phyloP scores from a whole-genome alignment of 2,329 filamentous ascomycete species.

The Raffaelea ambrosiae region DNA sequence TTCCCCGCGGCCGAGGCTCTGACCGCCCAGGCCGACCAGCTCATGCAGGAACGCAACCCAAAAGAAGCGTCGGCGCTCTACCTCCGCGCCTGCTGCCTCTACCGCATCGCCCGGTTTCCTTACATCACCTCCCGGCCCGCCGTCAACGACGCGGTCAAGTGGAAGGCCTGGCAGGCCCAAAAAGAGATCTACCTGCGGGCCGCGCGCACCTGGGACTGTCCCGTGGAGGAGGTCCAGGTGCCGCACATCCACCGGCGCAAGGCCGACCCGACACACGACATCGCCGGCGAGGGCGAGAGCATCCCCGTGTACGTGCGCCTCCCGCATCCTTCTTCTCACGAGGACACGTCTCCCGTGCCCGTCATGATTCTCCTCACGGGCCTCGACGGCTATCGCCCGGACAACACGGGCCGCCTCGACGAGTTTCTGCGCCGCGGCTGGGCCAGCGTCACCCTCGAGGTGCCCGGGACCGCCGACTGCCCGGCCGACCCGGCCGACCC shows the following conservation, averaged over 20 bases:
- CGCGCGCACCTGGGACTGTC: constrained; percentile 41
- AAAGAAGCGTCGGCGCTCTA: constrained; percentile 53
- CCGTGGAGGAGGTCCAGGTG: constrained; percentile 53
- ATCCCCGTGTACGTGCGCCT: constrained; percentile 61
- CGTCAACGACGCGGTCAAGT: constrained; percentile 38
- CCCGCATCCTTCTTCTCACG: constrained; percentile 25
- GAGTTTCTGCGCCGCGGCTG: constrained; percentile 57
- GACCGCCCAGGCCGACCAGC: constrained; percentile 36
- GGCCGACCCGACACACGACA: background rate
- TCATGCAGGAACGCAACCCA: constrained; percentile 19
- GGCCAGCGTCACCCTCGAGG: constrained; percentile 54
- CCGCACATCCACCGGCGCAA: constrained; percentile 41
- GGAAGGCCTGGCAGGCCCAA: constrained; percentile 55
- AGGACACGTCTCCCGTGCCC: constrained; percentile 24
- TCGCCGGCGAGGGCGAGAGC: constrained; percentile 22
- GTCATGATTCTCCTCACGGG: constrained; percentile 51
- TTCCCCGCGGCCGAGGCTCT: constrained; percentile 53
- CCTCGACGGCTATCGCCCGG: constrained; percentile 54
- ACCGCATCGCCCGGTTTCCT: constrained; percentile 66
- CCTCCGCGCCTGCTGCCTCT: constrained; percentile 63
- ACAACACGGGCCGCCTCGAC: constrained; percentile 52
- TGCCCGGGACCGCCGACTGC: constrained; percentile 60
- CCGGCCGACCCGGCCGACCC: constrained; percentile 56
- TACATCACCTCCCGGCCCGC: constrained; percentile 34
- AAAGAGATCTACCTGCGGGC: constrained; percentile 56